Evolutionary conservation across 2,329 filamentous ascomycete genomes (phyloP).

Genomic region (Cladorrhinum sp.): DNA sequence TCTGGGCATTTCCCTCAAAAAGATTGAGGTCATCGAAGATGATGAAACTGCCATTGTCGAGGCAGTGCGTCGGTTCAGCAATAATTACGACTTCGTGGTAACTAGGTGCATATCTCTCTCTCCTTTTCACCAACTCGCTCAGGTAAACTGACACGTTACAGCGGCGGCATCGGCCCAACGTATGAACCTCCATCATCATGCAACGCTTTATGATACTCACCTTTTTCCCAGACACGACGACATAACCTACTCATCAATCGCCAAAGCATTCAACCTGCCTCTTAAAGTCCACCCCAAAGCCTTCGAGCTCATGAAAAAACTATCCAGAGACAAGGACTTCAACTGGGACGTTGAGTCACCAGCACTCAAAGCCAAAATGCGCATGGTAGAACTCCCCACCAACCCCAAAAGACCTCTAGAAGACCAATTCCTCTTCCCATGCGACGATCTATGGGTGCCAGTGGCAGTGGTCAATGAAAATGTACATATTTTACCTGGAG

Average conservation of each 20-base stretch:
- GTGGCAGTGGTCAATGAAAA: conserved; percentile 88
- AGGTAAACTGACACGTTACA: conserved; percentile 31
- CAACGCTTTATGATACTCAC: background rate
- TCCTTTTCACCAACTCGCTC: conserved; percentile 1
- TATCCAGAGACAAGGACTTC: conserved; percentile 73
- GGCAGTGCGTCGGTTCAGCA: conserved; percentile 81
- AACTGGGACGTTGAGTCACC: conserved; percentile 82
- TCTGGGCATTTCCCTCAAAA: conserved; percentile 68
- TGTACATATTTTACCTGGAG: conserved; percentile 86
- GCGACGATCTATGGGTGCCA: conserved; percentile 86
- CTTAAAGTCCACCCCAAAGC: conserved; percentile 75
- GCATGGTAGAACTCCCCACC: conserved; percentile 85
- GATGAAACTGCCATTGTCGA: conserved; percentile 89
- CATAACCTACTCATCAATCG: conserved; percentile 93
- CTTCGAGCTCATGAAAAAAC: conserved; percentile 75
- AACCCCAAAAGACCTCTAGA: conserved; percentile 63
- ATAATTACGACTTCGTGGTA: conserved; percentile 88
- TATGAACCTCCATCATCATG: conserved; percentile 42
- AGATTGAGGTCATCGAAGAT: conserved; percentile 90
- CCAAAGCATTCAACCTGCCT: conserved; percentile 77
- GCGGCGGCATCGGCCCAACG: conserved; percentile 94
- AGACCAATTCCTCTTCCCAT: conserved; percentile 75
- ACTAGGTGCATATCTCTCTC: conserved; percentile 55
- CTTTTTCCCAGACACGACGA: conserved; percentile 73
- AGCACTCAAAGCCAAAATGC: conserved; percentile 73